Evolutionary conservation across 257 asterid genomes (phyloP), one percentile per base, ranked within the genome.

Genomic region (Marsdenia floribunda): DNA sequence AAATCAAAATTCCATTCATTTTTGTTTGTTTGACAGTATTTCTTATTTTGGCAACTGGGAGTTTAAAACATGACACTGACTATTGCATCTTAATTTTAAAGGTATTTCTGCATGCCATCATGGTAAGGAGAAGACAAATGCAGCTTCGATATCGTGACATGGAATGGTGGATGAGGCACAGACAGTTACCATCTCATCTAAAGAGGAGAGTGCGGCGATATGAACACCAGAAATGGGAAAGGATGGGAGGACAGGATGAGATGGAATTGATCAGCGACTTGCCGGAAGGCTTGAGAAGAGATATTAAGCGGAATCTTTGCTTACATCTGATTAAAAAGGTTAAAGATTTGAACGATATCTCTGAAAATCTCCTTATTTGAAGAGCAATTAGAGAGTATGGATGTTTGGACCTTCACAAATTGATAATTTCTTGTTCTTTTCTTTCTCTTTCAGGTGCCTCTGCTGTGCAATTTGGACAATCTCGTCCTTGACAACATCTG

Each of bases 101-200:
- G 87, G 80, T 84, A 29, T 84, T 69, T 55, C 68, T 78, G 73
- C 81, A 78, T 63, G 79, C 87, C 46, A 80, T 75, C 40, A 76
- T 75, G 75, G 74, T 73, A 58, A 84, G 79, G 70, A 81, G 78
- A 76, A 80, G 80, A 47, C 67, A 74, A 57, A 78, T 84, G 85
- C 87, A 84, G 69, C 52, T 80, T 37, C 76, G 75, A 47, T 67
- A 73, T 79, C 49, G 82, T 15, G 78, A 76, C 37, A 73, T 78
- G 21, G 83, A 84, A 60, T 70, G 85, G 83, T 84, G 83, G 87
- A 84, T 84, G 87, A 76, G 73, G 68, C 83, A 35, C 47, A 73
- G 83, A 75, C 66, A 75, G 14, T 70, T 84, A 21, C 83, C 83
- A 44, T 42, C 58, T 9, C 75, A 44, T 58, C 63, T 84, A 60